Evolutionary conservation across 2,329 filamentous ascomycete species (phyloP), one percentile per base, ranked within the genome.

Genomic region (Fusarium zealandicum): DNA sequence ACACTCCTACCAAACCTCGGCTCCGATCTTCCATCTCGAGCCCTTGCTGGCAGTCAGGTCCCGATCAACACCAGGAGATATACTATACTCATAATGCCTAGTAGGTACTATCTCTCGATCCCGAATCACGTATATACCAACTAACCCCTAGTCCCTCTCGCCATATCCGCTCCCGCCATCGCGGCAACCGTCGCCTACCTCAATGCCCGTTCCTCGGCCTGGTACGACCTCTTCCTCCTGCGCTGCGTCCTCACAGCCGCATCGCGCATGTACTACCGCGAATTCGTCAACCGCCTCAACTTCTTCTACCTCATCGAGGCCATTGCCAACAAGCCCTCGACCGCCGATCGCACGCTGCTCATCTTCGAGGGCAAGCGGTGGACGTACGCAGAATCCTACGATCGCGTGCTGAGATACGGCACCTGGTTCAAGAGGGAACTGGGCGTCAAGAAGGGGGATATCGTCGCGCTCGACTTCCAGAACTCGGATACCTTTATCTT

Each of bases 401-500:
- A 91, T 47, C 81, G 75, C 8, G 82, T 83, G 2, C 76, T 96
- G 35, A 86, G 86, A 54, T 90, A 93, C 68, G 91, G 90, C 22
- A 79, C 82, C 46, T 96, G 90, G 89, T 76, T 96, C 47, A 87
- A 86, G 70, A 80, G 81, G 2, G 80, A 75, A 9, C 81, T 87
- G 45, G 79, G 80, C 25, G 78, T 96, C 39, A 81, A 86, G 63
- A 82, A 85, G 20, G 84, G 83, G 37, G 90, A 96, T 45, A 85
- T 96, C 28, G 88, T 96, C 14, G 91, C 90, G 8, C 80, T 96
- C 64, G 82, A 95, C 71, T 90, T 90, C 63, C 87, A 89, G 73
- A 96, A 96, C 70, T 90, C 86, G 33, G 86, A 91, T n/a, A 81
- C 82, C 3, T 93, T 92, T 67, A 68, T 93, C 22, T 90, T 93